Evolutionary conservation across 345 rosid genomes (phyloP), one percentile per base, ranked within the genome.

Genomic region (Psidium friedrichsthalianum): DNA sequence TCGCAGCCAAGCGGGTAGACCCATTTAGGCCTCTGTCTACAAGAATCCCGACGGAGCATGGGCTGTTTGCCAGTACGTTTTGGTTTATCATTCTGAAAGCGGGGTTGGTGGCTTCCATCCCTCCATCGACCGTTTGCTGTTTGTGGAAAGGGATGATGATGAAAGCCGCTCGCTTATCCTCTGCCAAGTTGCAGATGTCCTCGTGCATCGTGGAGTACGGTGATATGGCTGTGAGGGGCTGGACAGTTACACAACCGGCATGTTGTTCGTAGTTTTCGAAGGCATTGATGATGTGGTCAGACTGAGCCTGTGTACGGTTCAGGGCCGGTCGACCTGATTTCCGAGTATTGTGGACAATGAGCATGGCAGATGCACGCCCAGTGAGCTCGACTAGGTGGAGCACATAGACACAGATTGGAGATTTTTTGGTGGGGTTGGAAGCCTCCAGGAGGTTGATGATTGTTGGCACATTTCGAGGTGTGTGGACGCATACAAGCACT

Each of bases 161-260:
- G 40, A 97, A 86, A 21, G 98, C 91, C 6, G 93, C 94, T 7
- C 96, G 91, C 87, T 96, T 97, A 86, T 96, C 98, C 87, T 97
- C 99, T 10, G 98, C 98, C 87, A 97, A 85, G 89, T 86, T 92
- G 89, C 98, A 93, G 52, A 97, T 92, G 82, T 97, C 98, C 89
- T 95, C 99, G 21, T 96, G 99, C 98, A 97, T 96, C 53, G 99
- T 93, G 25, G 98, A 90, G 90, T 97, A 96, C 14, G 99, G 98
- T 1, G 98, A 97, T 84, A 97, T 94, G 53, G 96, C 96, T 13
- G 98, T 96, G 44, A 97, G 92, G 3, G 98, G 98, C 82, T 97
- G 98, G 87, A 96, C 92, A 11, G 96, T 90, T 36, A 93, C 94
- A 84, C 83, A 90, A 1, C 69, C 61, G 13, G 92, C 88, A 44